Evolutionary conservation across 2,329 filamentous ascomycete genomes (phyloP), one percentile per base, ranked within the genome.

Genomic region (Ascosphaera acerosa): DNA sequence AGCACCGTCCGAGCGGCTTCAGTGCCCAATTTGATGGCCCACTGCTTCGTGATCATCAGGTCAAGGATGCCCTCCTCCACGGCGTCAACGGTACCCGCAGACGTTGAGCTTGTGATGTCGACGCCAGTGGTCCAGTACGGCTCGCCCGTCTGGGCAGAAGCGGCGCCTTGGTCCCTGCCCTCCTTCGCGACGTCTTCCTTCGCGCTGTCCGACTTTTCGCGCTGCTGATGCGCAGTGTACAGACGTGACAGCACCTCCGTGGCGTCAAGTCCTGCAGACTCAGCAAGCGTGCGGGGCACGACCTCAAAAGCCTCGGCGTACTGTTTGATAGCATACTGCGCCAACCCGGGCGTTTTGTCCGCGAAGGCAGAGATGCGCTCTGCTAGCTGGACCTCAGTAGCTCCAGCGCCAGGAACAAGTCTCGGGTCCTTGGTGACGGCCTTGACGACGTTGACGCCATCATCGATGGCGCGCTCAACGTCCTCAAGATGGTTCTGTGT

Each of bases 401-500:
- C 84, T 44, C 87, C 89, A 18, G 87, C 87, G 40, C 87, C 87
- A 22, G 87, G 81, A 1, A 97, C 82, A 35, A 97, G 64, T 39
- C 82, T 68, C 4, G 84, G 61, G 49, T 54, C 51, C 35, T 58
- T 54, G 36, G 61, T 43, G 29, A 55, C 48, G 30, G 57, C 58
- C 39, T 61, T 62, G 37, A 61, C 51, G 33, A 64, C 52, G 40
- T 64, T 63, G 40, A 63, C 58, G 17, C 54, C 48, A 41, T 64
- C 59, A 44, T 97, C 87, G 34, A 97, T 82, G 31, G 87, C 87
- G 39, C 87, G 74, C 63, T 97, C 87, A 20, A 97, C 67, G 44
- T 97, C 87, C 47, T 97, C 87, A 15, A 97, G 70, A 53, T 94
- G 80, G 60, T 97, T 97, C 56, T 94, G 84, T 4, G 87, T 97